Percentiles rank a stretch among this genome's conserved stretches.
Conservation (phyloP, 1,139 yeast genomes). For the Blastobotrys capitulatus region DNA sequence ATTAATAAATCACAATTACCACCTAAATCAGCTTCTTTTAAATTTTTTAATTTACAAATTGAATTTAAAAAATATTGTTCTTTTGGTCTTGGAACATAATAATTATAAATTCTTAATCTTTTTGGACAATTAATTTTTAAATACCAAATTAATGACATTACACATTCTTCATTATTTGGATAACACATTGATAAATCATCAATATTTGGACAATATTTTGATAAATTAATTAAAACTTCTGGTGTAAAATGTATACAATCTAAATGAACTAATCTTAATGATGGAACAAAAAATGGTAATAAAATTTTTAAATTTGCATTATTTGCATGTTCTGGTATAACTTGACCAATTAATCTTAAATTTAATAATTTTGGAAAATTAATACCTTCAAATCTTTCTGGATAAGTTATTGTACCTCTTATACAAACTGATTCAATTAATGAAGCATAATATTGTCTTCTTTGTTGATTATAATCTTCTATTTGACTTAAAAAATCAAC, state of each 20-base stretch:
- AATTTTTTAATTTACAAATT: not conserved
- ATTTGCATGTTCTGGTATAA: not conserved
- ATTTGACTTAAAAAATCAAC: not conserved
- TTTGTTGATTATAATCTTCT: not conserved
- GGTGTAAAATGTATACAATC: slow-evolving; percentile 1
- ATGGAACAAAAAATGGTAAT: not conserved
- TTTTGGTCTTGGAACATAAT: not conserved
- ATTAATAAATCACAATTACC: not conserved
- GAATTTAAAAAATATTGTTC: not conserved
- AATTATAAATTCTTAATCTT: not conserved
- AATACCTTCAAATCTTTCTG: not conserved
- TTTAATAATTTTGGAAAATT: not conserved
- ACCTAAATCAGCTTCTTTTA: not conserved
- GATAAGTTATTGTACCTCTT: not conserved
- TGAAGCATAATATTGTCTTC: not conserved
- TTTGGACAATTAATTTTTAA: not conserved
- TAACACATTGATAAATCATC: not conserved
- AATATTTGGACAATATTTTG: not conserved
- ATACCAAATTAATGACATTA: not conserved
- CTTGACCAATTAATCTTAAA: slow-evolving; percentile 1
- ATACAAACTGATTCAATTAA: not conserved
- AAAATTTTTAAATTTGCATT: not conserved
- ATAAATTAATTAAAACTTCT: not conserved
- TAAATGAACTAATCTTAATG: not conserved
- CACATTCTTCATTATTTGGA: not conserved